phyloP scores from a whole-genome alignment of 345 rosid genomes.

The Capsella bursapastoris region DNA sequence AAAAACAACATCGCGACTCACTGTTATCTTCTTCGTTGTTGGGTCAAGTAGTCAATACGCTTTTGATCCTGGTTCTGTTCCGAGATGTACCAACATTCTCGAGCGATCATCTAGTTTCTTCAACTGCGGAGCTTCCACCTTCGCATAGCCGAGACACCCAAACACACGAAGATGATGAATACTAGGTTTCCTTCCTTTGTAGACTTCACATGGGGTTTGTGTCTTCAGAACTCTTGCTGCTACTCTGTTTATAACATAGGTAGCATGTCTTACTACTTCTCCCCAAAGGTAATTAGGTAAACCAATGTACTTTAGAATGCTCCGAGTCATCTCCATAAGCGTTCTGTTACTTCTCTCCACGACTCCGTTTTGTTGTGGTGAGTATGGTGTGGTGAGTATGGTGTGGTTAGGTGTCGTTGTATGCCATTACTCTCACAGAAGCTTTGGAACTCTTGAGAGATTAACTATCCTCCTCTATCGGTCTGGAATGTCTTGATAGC shows the following conservation, averaged over 20 bases:
- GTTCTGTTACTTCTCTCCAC: not conserved
- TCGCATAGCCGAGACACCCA: no score
- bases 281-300: not conserved
- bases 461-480: conserved; percentile 21
- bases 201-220: no score
- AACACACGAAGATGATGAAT: no score
- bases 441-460: not conserved
- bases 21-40: no score
- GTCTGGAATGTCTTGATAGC: not conserved
- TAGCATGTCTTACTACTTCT: not conserved
- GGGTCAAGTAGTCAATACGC: no score
- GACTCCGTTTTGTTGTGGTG: not conserved
- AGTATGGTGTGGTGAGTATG: not conserved
- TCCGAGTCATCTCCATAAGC: not conserved
- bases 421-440: no score
- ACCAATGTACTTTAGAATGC: not conserved
- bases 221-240: not conserved
- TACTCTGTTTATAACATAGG: not conserved
- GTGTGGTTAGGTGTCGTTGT: not conserved
- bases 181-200: no score
- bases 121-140: no score
- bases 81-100: no score
- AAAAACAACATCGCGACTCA: no score
- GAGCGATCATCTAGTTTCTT: no score
- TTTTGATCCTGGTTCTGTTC: no score